Evolutionary conservation across 495 filamentous ascomycete genomes (phyloP), one percentile per base, ranked within the genome.

Genomic region (Astrothelium macrocarpum): DNA sequence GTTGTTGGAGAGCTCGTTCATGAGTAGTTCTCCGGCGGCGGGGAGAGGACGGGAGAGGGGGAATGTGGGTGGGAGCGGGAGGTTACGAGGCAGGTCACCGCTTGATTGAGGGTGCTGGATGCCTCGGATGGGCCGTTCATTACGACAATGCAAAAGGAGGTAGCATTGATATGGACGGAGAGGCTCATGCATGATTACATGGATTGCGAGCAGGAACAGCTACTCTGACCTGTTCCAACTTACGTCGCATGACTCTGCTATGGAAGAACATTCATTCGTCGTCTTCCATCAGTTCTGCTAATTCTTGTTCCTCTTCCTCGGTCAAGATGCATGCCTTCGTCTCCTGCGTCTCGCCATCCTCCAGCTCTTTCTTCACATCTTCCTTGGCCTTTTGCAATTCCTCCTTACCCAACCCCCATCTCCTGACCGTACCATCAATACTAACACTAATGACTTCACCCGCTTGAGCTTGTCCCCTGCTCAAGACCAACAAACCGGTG

Each of bases 211-310:
- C 45, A 5, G 45, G n/a, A 0, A 49, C 36, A 49, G 45, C 18
- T 12, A 5, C 1, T 5, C 9, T 11, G 1, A 29, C 25, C 16
- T 56, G 7, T 49, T n/a, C n/a, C n/a, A n/a, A 49, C 23, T 2
- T 56, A 29, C 29, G 16, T 29, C 29, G 20, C 25, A 56, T 29
- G 25, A 20, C 26, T 36, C 39, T 34, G 20, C 59, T 1, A 60
- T 14, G 32, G 5, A 1, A 36, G 4, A 4, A 45, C 11, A 20
- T 1, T 77, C 71, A 81, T 66, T 84, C 80, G 66, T 85, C 82
- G 49, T 91, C 87, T 61, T 83, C 90, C 91, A 97, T 90, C 68
- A 96, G 76, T 64, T 89, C 92, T 28, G 90, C 90, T 65, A 96
- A 77, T 74, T 95, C 92, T 20, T 85, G 85, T 71, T 97, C 90